Percentiles rank a stretch among this genome's conserved stretches.
phyloP scores from a whole-genome alignment of 345 rosid genomes.

The Zanthoxylum bungeanum region DNA sequence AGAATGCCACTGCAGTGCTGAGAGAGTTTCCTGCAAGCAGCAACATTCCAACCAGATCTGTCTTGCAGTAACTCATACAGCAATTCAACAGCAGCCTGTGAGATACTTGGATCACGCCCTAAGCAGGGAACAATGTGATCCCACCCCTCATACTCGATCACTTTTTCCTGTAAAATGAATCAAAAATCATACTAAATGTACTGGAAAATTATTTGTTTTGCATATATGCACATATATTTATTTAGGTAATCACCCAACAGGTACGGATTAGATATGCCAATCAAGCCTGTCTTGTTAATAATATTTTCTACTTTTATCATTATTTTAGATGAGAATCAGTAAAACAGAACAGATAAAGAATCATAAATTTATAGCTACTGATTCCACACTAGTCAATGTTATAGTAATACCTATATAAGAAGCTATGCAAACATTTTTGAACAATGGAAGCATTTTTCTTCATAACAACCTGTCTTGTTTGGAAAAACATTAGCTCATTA shows the following conservation, averaged over 20 bases:
- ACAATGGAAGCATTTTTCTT: not conserved
- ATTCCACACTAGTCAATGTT: not conserved
- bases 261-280: not conserved
- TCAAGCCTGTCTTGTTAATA: not conserved
- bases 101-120: constrained; percentile 45
- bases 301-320: not conserved
- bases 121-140: constrained; percentile 56
- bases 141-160: constrained; percentile 48
- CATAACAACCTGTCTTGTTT: not conserved
- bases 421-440: not conserved
- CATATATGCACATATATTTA: not conserved
- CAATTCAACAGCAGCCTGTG: constrained; percentile 57
- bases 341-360: not conserved
- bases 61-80: constrained; percentile 58
- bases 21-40: constrained; percentile 50
- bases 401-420: not conserved
- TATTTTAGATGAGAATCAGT: not conserved
- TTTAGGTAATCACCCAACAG: not conserved
- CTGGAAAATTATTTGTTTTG: not conserved
- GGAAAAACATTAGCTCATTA: not conserved
- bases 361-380: not conserved
- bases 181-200: constrained; percentile 1
- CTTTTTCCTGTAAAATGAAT: constrained; percentile 41
- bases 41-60: constrained; percentile 55
- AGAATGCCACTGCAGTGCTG: constrained; percentile 46